Conservation (phyloP, 768 basidiomycete genomes). For the Boletus pseudo-olivaceus region DNA sequence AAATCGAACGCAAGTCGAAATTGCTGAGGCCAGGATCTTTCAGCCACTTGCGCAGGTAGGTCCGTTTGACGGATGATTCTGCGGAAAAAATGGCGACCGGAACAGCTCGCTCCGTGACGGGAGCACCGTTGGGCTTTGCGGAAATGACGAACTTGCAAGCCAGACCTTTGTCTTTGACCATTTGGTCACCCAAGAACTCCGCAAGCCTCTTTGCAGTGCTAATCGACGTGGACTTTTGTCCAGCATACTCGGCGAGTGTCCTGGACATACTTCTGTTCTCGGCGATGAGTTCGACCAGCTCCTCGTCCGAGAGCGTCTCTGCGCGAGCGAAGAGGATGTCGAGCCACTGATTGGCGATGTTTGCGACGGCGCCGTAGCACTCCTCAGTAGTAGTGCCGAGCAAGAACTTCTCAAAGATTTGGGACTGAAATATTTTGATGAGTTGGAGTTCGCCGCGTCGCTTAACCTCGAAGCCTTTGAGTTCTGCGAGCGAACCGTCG, state of each 20-base stretch:
- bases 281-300: slow-evolving; percentile 95
- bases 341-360: slow-evolving; percentile 94
- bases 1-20: slow-evolving; percentile 90
- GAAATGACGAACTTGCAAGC: slow-evolving; percentile 99
- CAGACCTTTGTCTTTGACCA: slow-evolving; percentile 99
- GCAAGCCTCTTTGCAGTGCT: slow-evolving; percentile 92
- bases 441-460: slow-evolving; percentile 95
- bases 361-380: slow-evolving; percentile 91
- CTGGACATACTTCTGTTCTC: slow-evolving; percentile 98
- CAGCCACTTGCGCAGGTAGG: slow-evolving; percentile 93
- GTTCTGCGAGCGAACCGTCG: slow-evolving; percentile 93
- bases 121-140: slow-evolving; percentile 84
- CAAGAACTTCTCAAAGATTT: slow-evolving; percentile 97
- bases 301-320: slow-evolving; percentile 81
- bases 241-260: slow-evolving; percentile 93
- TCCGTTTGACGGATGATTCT: slow-evolving; percentile 84
- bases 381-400: slow-evolving; percentile 91
- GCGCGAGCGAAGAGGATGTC: slow-evolving; percentile 90
- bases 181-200: slow-evolving; percentile 95
- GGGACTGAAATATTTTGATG: slow-evolving; percentile 99
- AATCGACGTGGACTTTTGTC: slow-evolving; percentile 98
- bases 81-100: slow-evolving; percentile 98
- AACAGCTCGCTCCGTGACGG: slow-evolving; percentile 95
- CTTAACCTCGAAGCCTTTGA: slow-evolving; percentile 99
- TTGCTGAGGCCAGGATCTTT: slow-evolving; percentile 84